phyloP scores from a whole-genome alignment of 345 rosid genomes.

The Ceriops tagal region DNA sequence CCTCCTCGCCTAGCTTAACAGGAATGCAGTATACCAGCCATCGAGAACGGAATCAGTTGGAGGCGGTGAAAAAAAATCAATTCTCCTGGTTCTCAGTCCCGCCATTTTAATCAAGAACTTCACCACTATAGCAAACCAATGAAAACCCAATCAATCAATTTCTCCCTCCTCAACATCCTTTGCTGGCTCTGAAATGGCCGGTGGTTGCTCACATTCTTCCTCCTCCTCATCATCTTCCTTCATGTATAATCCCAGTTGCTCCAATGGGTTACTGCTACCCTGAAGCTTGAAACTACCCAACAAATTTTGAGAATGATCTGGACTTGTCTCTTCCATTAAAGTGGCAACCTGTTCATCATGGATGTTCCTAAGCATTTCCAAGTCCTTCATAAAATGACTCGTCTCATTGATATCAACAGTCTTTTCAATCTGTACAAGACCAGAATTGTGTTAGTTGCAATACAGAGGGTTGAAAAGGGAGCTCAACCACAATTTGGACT shows the following conservation, averaged over 20 bases:
- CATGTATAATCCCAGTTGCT: slow-evolving; percentile 76
- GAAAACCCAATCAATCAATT: slow-evolving; percentile 42
- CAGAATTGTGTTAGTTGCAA: slow-evolving; percentile 1
- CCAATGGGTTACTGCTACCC: slow-evolving; percentile 67
- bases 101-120: not conserved
- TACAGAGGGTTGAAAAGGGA: not conserved
- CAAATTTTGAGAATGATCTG: slow-evolving; percentile 38
- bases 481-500: not conserved
- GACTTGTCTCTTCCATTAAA: slow-evolving; percentile 54
- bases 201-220: slow-evolving; percentile 49
- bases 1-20: not conserved
- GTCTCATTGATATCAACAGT: slow-evolving; percentile 86
- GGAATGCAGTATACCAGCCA: not conserved
- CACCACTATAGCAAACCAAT: not conserved
- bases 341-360: slow-evolving; percentile 44
- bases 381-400: slow-evolving; percentile 71
- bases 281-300: slow-evolving; percentile 71
- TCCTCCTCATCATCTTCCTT: slow-evolving; percentile 52
- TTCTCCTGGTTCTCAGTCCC: not conserved
- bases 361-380: slow-evolving; percentile 67
- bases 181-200: slow-evolving; percentile 23
- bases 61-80: not conserved
- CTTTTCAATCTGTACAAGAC: slow-evolving; percentile 74
- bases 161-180: slow-evolving; percentile 86
- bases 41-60: not conserved